Base-by-base conservation (phyloP, 2,329 filamentous ascomycete genomes). In the Talaromyces sp. region DNA sequence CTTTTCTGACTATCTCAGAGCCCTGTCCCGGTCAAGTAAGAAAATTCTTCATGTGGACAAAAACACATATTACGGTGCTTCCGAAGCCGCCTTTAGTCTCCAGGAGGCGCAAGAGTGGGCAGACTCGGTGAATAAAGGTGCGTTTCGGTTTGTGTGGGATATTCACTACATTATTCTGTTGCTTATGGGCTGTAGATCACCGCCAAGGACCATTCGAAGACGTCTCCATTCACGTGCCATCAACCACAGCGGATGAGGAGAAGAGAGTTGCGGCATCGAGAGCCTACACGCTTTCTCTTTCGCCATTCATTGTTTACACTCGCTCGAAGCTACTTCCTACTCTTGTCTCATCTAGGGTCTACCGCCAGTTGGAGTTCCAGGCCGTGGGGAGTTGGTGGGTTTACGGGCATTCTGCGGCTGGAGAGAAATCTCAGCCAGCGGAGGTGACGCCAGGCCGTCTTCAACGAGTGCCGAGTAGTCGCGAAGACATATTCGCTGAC, bases 301-400 rank as follows among this genome's bases (percentile, higher is more conserved):
- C 91, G 21, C 92, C 94, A 7, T 90, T 95, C 69, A 80, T 97
- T 64, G 87, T 97, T 57, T 94, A 97, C 74, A 85, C 90, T 10
- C 88, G 88, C 58, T 96, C 92, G 2, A 81, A 85, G 65, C 82
- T 97, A 35, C 80, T 97, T 5, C 84, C 86, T 9, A 84, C 87
- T 68, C 84, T 97, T 17, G 90, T 97, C n/a, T 91, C 92, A 2
- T 96, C 93, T 7, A 89, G 88, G 66, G 89, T 92, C 12, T 93
- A 93, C 70, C 85, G 88, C 24, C 92, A 97, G 76, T 83, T 99
- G 53, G 93, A 97, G 71, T 97, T 97, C 67, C 85, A 94, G 63
- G 91, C 93, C 29, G 90, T 97, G 27, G 93, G 93, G 27, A 93
- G 90, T 60, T 97, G 93, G 85, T 97, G 89, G 83, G 85, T 97